Evolutionary conservation across 352 stramenopile species (phyloP).

Genomic region (Phytophthora chlamydospora): DNA sequence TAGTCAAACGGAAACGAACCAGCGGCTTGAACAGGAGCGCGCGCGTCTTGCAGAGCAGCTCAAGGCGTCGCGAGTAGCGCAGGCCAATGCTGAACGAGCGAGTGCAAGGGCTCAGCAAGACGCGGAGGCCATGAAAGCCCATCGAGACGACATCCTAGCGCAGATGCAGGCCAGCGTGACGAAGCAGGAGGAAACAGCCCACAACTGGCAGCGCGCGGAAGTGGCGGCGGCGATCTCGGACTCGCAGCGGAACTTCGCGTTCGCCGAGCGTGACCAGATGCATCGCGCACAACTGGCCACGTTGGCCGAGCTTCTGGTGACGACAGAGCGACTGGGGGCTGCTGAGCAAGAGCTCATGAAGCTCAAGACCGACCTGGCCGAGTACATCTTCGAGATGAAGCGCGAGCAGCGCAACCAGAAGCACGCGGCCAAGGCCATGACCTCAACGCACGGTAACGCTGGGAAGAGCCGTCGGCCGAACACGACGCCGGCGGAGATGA

Average conservation of each 20-base stretch:
- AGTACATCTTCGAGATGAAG: conserved; percentile 73
- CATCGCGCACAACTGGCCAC: conserved; percentile 49
- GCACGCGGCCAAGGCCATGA: conserved; percentile 31
- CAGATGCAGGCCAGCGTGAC: conserved; percentile 55
- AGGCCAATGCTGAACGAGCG: conserved; percentile 37
- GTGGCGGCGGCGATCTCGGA: conserved; percentile 62
- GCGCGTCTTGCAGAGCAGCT: conserved; percentile 23
- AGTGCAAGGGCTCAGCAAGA: conserved; percentile 35
- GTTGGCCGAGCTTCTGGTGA: conserved; percentile 53
- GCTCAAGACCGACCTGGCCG: conserved; percentile 62
- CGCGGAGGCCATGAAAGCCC: conserved; percentile 38
- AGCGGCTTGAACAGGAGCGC: conserved; percentile 24
- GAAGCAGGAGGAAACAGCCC: conserved; percentile 45
- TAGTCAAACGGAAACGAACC: conserved; percentile 3
- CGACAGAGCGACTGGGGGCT: conserved; percentile 48
- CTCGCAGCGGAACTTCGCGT: conserved; percentile 71
- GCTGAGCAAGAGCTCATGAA: conserved; percentile 61
- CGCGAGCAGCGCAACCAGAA: conserved; percentile 50
- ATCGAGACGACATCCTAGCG: conserved; percentile 54
- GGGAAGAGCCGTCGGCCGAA: conserved; percentile 13
- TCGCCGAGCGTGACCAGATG: conserved; percentile 58
- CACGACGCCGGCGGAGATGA: conserved; percentile 17
- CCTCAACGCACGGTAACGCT: not conserved
- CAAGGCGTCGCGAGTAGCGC: conserved; percentile 35
- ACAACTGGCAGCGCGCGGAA: conserved; percentile 68